Conservation (phyloP, 176 grass and related monocot genomes). For the Lolium perenne region DNA sequence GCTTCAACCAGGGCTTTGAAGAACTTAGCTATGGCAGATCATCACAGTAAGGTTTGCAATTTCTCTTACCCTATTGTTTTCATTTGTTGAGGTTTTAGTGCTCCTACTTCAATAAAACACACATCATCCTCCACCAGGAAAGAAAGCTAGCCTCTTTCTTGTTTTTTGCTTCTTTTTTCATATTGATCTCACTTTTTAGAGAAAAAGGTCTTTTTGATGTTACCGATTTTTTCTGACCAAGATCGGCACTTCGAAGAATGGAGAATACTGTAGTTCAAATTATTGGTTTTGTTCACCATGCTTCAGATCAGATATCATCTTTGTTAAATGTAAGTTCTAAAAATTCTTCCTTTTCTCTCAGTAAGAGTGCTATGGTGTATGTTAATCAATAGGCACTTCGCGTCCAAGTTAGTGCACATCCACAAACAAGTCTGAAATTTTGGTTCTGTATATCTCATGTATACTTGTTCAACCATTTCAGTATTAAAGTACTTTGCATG, state of each 20-base stretch:
- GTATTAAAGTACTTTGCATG: background rate
- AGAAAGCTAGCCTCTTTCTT: constrained; percentile 24
- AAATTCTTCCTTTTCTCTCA: background rate
- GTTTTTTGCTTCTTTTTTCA: constrained; percentile 7
- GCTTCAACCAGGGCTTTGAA: constrained; percentile 17
- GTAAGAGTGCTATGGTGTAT: background rate
- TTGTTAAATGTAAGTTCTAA: background rate
- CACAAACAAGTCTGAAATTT: background rate
- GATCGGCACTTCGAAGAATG: constrained; percentile 12
- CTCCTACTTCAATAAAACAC: constrained; percentile 20
- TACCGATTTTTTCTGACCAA: constrained; percentile 36
- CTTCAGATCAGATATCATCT: constrained; percentile 2
- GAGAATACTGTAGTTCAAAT: constrained; percentile 8
- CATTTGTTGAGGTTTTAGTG: constrained; percentile 15
- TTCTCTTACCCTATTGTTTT: constrained; percentile 6
- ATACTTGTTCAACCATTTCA: background rate
- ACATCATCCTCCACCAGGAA: constrained; percentile 32
- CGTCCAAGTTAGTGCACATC: too few relatives aligned
- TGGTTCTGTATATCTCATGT: background rate
- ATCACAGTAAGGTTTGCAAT: background rate
- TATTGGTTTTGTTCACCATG: constrained; percentile 13
- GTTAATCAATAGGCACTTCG: background rate
- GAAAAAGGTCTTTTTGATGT: background rate
- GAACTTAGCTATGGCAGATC: background rate
- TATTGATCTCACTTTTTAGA: constrained; percentile 4